Percentiles rank a stretch among this genome's conserved stretches.
phyloP scores from a whole-genome alignment of 2,329 filamentous ascomycete species.

The Neurospora crassa region DNA sequence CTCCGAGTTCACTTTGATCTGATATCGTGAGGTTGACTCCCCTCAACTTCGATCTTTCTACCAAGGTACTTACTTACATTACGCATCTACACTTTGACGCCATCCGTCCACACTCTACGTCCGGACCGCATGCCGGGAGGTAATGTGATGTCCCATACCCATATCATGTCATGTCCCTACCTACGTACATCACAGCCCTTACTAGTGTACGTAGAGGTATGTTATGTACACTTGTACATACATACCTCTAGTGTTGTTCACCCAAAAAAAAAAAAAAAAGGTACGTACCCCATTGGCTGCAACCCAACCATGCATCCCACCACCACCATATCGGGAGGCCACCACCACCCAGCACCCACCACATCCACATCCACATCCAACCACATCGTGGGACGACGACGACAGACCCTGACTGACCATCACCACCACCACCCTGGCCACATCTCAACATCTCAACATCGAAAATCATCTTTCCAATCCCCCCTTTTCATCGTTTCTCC shows the following conservation, averaged over 20 bases:
- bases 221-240: background rate
- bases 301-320: background rate
- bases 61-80: background rate
- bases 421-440: background rate
- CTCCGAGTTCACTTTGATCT: background rate
- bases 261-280: background rate
- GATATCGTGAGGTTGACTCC: background rate
- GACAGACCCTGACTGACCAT: no score
- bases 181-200: background rate
- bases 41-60: background rate
- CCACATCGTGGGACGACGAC: background rate
- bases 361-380: background rate
- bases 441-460: background rate
- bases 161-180: background rate
- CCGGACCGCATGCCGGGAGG: background rate
- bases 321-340: background rate
- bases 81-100: no score
- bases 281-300: background rate
- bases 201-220: no score
- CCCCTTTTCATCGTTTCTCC: background rate
- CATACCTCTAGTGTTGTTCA: no score
- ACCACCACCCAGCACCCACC: background rate
- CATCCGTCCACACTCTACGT: background rate
- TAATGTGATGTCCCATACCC: background rate
- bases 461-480: background rate